Evolutionary conservation across 1,284 basidiomycete species (phyloP).

Genomic region (Ceratobasidium sp.): DNA sequence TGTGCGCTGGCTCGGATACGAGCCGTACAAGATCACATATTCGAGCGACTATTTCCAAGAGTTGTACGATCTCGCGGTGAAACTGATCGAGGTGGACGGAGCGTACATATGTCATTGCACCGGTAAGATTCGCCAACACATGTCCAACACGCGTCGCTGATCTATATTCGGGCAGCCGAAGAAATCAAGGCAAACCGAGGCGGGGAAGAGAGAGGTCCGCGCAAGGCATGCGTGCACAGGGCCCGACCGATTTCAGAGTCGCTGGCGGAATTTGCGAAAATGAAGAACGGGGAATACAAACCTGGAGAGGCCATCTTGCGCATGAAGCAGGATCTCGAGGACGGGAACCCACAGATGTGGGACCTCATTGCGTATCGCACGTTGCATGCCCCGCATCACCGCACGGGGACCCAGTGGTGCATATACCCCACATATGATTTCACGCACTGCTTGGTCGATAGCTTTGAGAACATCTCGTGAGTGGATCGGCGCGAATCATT

Average conservation of each 20-base stretch:
- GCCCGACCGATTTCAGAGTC: conserved; percentile 85
- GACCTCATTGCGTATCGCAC: conserved; percentile 97
- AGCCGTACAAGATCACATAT: conserved; percentile 99
- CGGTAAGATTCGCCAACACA: conserved; percentile 59
- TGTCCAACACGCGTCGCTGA: conserved; percentile 34
- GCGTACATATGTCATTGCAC: conserved; percentile 97
- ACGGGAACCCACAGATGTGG: conserved; percentile 99
- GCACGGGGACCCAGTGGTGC: conserved; percentile 92
- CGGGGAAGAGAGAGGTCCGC: conserved; percentile 80
- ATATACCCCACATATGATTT: conserved; percentile 99
- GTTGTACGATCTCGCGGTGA: conserved; percentile 88
- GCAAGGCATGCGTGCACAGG: conserved; percentile 87
- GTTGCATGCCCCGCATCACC: conserved; percentile 88
- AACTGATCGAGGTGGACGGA: conserved; percentile 88
- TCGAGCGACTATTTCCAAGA: conserved; percentile 96
- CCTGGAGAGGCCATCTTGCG: conserved; percentile 91
- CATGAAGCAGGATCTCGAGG: conserved; percentile 96
- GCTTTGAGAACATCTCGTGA: conserved; percentile 98
- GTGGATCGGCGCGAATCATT: conserved; percentile 48
- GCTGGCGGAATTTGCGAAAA: conserved; percentile 85
- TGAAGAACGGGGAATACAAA: conserved; percentile 90
- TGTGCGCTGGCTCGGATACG: conserved; percentile 95
- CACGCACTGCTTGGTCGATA: conserved; percentile 98
- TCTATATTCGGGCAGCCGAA: conserved; percentile 64
- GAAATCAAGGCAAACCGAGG: conserved; percentile 90